A percentile compares a stretch with the other conserved stretches of the same genome.
phyloP scores from a whole-genome alignment of 2,329 filamentous ascomycete species.

The Bertia moriformis region DNA sequence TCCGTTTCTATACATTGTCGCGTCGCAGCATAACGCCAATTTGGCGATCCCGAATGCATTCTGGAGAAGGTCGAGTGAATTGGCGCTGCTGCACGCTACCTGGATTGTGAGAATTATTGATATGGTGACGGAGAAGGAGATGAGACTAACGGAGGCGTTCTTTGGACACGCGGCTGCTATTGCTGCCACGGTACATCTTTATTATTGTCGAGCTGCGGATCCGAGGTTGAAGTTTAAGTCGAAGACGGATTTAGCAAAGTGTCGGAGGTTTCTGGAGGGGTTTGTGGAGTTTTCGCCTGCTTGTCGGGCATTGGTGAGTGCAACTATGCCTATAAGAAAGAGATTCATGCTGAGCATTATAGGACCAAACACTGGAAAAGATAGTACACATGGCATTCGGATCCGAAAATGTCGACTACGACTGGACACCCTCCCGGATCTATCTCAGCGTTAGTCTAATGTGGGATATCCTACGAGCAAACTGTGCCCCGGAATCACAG shows the following conservation, averaged over 20 bases:
- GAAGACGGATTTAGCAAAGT: constrained; percentile 34
- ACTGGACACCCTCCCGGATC: constrained; percentile 36
- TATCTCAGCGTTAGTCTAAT: constrained; percentile 34
- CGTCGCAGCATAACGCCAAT: constrained; percentile 33
- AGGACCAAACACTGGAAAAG: constrained; percentile 30
- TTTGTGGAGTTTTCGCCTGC: constrained; percentile 30
- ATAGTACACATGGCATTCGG: constrained; percentile 33
- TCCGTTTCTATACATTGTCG: constrained; percentile 35
- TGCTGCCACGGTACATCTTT: constrained; percentile 35
- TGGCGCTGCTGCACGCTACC: constrained; percentile 33
- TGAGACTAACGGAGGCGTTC: constrained; percentile 32
- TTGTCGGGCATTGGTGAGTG: constrained; percentile 26
- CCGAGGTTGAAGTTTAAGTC: constrained; percentile 32
- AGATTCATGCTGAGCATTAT: neutral
- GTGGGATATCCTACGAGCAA: constrained; percentile 35
- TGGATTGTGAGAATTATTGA: constrained; percentile 39
- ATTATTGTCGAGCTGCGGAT: constrained; percentile 34
- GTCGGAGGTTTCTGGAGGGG: constrained; percentile 28
- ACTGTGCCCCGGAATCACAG: constrained; percentile 20
- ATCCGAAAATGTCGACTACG: constrained; percentile 28
- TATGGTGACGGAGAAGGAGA: constrained; percentile 33
- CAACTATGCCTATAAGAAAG: neutral
- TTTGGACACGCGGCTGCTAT: constrained; percentile 34
- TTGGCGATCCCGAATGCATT: constrained; percentile 36
- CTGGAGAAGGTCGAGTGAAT: constrained; percentile 33